These are phyloP conservation scores for Pogostemon cablin DNA, from an alignment of 257 asterid genomes.

Conservation along the genomic window DNA sequence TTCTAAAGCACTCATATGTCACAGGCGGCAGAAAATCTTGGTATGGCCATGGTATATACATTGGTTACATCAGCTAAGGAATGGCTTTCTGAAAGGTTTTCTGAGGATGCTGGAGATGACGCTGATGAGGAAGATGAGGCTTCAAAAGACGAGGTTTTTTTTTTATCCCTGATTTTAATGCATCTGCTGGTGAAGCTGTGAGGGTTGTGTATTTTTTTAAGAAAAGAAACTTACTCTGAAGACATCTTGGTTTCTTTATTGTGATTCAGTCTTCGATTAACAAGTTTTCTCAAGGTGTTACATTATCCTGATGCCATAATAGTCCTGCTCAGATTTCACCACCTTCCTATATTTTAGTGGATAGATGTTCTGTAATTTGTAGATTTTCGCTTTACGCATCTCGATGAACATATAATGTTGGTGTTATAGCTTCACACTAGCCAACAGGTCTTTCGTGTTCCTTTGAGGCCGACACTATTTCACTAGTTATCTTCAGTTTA, in stretches of 20 bases:
- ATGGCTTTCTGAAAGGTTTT: conserved; percentile 90
- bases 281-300: background rate
- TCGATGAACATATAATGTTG: conserved; percentile 1
- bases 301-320: conserved; percentile 7
- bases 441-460: background rate
- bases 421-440: conserved; percentile 1
- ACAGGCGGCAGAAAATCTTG: conserved; percentile 89
- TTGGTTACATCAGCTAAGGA: conserved; percentile 92
- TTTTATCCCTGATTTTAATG: conserved; percentile 12
- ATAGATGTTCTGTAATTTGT: conserved; percentile 1
- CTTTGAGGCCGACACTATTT: background rate
- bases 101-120: conserved; percentile 62
- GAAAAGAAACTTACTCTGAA: background rate
- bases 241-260: conserved; percentile 7
- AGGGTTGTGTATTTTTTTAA: background rate
- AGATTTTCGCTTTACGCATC: background rate
- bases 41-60: conserved; percentile 97
- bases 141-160: conserved; percentile 77
- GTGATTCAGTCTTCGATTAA: conserved; percentile 25
- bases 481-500: background rate
- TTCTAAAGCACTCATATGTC: conserved; percentile 31
- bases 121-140: conserved; percentile 58
- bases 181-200: conserved; percentile 11
- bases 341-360: background rate
- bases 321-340: conserved; percentile 14